These are phyloP conservation scores for Agrocybe praecox DNA, from an alignment of 768 basidiomycete genomes.

Conservation along the genomic window DNA sequence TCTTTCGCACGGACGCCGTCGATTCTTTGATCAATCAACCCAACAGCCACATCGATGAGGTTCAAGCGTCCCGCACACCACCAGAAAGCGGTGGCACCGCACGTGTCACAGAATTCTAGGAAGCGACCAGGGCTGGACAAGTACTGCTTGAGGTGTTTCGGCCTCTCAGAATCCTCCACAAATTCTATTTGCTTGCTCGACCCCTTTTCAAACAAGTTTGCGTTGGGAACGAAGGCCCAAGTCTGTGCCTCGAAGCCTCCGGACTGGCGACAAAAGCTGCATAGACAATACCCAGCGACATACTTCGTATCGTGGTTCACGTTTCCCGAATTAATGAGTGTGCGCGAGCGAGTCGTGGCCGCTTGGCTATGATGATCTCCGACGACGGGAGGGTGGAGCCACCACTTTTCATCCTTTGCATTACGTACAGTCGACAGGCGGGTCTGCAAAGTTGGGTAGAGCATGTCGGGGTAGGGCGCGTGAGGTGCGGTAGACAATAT, in stretches of 20 bases:
- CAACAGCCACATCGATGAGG: slow-evolving; percentile 20
- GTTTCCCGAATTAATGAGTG: neutral
- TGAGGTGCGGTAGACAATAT: slow-evolving; percentile 19
- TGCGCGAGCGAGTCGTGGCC: neutral
- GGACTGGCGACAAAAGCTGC: slow-evolving; percentile 25
- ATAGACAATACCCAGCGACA: slow-evolving; percentile 32
- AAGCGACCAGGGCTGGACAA: slow-evolving; percentile 29
- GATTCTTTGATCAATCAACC: slow-evolving; percentile 17
- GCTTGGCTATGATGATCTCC: neutral
- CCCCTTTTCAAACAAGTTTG: slow-evolving; percentile 16
- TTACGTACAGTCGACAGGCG: slow-evolving; percentile 24
- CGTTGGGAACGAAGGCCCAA: slow-evolving; percentile 27
- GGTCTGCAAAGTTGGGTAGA: slow-evolving; percentile 22
- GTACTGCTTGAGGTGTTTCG: slow-evolving; percentile 27
- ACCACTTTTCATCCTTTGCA: slow-evolving; percentile 30
- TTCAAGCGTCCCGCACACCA: slow-evolving; percentile 16
- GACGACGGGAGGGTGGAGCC: slow-evolving; percentile 18
- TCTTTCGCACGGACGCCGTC: slow-evolving; percentile 10
- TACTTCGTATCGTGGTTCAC: slow-evolving; percentile 18
- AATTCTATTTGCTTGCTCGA: neutral
- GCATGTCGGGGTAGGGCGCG: slow-evolving; percentile 26
- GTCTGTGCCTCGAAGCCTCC: slow-evolving; percentile 28
- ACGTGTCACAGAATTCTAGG: slow-evolving; percentile 29
- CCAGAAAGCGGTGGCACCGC: slow-evolving; percentile 31
- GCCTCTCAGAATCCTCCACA: slow-evolving; percentile 8